These are phyloP conservation scores for Tulasnella calospora DNA, from an alignment of 768 basidiomycete species.

Conservation along the genomic window DNA sequence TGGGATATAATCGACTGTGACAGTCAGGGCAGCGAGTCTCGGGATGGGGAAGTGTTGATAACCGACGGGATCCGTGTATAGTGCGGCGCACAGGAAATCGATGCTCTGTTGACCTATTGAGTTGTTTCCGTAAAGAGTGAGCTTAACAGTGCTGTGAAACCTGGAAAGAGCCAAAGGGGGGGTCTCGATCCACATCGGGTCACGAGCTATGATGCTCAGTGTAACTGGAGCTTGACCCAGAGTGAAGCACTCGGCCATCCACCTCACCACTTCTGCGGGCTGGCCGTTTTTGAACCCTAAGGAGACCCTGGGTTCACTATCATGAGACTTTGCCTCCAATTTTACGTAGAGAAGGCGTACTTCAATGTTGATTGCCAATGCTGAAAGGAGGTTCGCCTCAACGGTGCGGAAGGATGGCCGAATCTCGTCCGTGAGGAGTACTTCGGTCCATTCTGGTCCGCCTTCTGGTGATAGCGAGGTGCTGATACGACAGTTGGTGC, in stretches of 20 bases:
- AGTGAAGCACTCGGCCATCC: not conserved
- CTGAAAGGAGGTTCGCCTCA: not conserved
- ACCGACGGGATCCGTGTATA: not conserved
- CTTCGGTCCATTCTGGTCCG: not conserved
- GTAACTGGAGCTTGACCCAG: not conserved
- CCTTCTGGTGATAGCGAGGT: not conserved
- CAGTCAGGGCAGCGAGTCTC: not conserved
- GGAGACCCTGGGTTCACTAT: not conserved
- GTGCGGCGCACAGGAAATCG: not conserved
- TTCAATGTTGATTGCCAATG: not conserved
- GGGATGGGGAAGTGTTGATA: not conserved
- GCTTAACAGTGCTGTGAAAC: not conserved
- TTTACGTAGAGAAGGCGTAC: not conserved
- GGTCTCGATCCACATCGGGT: not conserved
- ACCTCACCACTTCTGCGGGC: not conserved
- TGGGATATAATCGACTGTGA: not conserved
- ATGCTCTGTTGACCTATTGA: not conserved
- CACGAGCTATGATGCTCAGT: not conserved
- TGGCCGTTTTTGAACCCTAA: not conserved
- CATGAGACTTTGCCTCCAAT: not conserved
- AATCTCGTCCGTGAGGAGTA: not conserved
- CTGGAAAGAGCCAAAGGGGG: not conserved
- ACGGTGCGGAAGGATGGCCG: not conserved
- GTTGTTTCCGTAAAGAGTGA: not conserved
- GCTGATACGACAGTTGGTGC: not conserved